Evolutionary conservation across 2,329 filamentous ascomycete genomes (phyloP), one percentile per base, ranked within the genome.

Genomic region (Niveomyces coronatus): DNA sequence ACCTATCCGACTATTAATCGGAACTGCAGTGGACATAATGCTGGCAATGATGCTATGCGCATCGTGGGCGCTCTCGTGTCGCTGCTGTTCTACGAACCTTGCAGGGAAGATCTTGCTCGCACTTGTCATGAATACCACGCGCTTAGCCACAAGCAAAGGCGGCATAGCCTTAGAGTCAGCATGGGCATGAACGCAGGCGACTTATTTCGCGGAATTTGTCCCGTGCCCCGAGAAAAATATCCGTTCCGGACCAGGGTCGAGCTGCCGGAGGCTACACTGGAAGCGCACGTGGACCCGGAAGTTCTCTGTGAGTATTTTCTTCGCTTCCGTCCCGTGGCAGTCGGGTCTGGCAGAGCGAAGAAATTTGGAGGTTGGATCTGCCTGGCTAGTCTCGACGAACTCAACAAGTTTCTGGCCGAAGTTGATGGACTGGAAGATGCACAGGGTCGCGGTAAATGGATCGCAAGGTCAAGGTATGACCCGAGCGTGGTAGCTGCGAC

Each of bases 281-380:
- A 9, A 9, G 33, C 15, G 14, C 20, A n/a, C 16, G 26, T 17
- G 16, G 31, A 40, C 27, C 26, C 38, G 6, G 38, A 17, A 15
- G 32, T 11, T 3, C n/a, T 40, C 9, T 40, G 27, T 17, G 27
- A 28, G 17, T 35, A 40, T 13, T 40, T 40, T 40, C 19, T 31
- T 3, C 15, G 20, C 13, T 40, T 35, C n/a, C 13, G 26, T 19
- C 31, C 31, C 10, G 31, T 40, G 19, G 38, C 38, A 13, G 31
- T 31, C 14, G 37, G 37, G 15, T n/a, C 24, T 26, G 35, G 31
- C 13, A 14, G 15, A 2, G 18, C 31, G 15, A 17, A 24, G n/a
- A 19, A 19, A 26, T 40, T 40, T 26, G 31, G 37, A n/a, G 31
- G 37, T 8, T 40, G 38, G 38, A 27, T 40, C 14, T 35, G 38